phyloP scores from a whole-genome alignment of 176 grass and related monocot species.

The Triticum aestivum region IWGSC_CS_RefSeq_v2.1 NC_057813.1:509146809-509147308 shows the following conservation, averaged over 20 bases:
- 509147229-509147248: slow-evolving; percentile 73
- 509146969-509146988: neutral
- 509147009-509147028: neutral
- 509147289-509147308: slow-evolving; percentile 71
- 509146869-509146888: neutral
- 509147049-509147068: neutral
- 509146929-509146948: neutral
- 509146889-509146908: neutral
- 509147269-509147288: slow-evolving; percentile 73
- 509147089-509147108: no score
- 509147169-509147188: neutral
- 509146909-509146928: neutral
- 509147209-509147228: neutral
- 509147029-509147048: neutral
- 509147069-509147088: neutral
- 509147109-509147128: neutral
- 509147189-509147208: neutral
- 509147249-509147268: slow-evolving; percentile 73
- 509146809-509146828: slow-evolving; percentile 52
- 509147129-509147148: neutral
- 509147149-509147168: neutral
- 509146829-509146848: neutral
- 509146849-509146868: neutral
- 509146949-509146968: neutral
- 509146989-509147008: neutral